Conservation (phyloP, 1,139 yeast genomes). For the Scheffersomyces lignicola region DNA sequence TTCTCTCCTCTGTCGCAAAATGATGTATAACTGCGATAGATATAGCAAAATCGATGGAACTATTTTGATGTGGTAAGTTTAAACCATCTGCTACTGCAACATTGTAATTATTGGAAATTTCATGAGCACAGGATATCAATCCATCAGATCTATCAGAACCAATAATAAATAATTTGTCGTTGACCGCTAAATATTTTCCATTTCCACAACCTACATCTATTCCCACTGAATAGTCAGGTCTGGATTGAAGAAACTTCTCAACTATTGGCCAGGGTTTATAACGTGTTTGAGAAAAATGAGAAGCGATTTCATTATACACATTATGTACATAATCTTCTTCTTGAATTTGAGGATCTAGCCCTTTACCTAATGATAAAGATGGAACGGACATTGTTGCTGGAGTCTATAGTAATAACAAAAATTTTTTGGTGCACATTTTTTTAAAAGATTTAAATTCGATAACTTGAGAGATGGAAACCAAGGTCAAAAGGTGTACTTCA, state of each 20-base stretch:
- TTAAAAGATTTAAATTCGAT: no score
- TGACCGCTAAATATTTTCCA: constrained; percentile 82
- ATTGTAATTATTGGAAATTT: constrained; percentile 35
- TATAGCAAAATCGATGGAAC: constrained; percentile 81
- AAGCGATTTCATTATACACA: constrained; percentile 88
- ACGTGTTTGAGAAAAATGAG: constrained; percentile 89
- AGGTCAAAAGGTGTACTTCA: background rate
- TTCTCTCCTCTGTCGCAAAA: constrained; percentile 79
- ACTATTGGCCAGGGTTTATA: constrained; percentile 99
- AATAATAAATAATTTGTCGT: constrained; percentile 62
- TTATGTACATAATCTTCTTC: constrained; percentile 83
- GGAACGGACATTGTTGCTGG: constrained; percentile 29
- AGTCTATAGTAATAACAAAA: no score
- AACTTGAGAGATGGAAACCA: background rate
- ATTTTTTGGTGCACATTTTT: background rate
- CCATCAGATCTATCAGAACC: constrained; percentile 89
- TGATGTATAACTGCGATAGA: constrained; percentile 97
- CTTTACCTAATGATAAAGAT: constrained; percentile 27
- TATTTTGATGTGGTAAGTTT: constrained; percentile 60
- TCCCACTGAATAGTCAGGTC: constrained; percentile 41
- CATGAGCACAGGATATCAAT: constrained; percentile 67
- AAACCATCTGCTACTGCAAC: constrained; percentile 78
- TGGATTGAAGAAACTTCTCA: constrained; percentile 55
- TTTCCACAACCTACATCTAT: constrained; percentile 94
- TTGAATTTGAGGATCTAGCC: constrained; percentile 49